Conservation (phyloP, 2,329 filamentous ascomycete species). For the Stemphylium lycopersici region DNA sequence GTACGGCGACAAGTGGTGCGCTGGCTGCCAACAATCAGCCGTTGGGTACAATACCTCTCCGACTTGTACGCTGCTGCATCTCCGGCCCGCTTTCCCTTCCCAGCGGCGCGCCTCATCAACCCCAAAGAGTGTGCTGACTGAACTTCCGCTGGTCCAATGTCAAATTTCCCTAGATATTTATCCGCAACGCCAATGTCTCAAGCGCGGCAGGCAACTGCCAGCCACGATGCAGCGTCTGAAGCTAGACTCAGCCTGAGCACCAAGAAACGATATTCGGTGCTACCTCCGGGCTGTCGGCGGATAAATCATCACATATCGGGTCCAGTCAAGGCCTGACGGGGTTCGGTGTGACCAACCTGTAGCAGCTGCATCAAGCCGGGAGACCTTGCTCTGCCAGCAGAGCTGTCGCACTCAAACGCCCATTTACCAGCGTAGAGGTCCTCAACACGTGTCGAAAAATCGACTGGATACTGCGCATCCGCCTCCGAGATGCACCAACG, state of each 20-base stretch:
- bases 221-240: slow-evolving; percentile 14
- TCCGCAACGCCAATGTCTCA: slow-evolving; percentile 33
- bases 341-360: slow-evolving; percentile 32
- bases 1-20: slow-evolving; percentile 6
- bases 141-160: slow-evolving; percentile 32
- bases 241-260: slow-evolving; percentile 27
- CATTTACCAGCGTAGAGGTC: neutral
- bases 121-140: slow-evolving; percentile 28
- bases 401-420: slow-evolving; percentile 1
- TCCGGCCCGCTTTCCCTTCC: slow-evolving; percentile 17
- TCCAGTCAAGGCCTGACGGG: slow-evolving; percentile 28
- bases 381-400: slow-evolving; percentile 1
- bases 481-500: neutral
- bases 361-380: slow-evolving; percentile 26
- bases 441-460: slow-evolving; percentile 14
- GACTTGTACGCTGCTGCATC: slow-evolving; percentile 10
- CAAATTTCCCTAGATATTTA: slow-evolving; percentile 39
- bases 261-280: slow-evolving; percentile 17
- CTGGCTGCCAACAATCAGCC: slow-evolving; percentile 4
- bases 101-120: slow-evolving; percentile 14
- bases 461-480: slow-evolving; percentile 4
- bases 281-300: slow-evolving; percentile 25
- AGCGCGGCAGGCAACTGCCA: slow-evolving; percentile 24
- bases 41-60: slow-evolving; percentile 14
- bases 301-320: slow-evolving; percentile 26